A percentile compares a stretch with the other conserved stretches of the same genome.
phyloP scores from a whole-genome alignment of 306 rosid species.

The Cucurbita moschata region DNA sequence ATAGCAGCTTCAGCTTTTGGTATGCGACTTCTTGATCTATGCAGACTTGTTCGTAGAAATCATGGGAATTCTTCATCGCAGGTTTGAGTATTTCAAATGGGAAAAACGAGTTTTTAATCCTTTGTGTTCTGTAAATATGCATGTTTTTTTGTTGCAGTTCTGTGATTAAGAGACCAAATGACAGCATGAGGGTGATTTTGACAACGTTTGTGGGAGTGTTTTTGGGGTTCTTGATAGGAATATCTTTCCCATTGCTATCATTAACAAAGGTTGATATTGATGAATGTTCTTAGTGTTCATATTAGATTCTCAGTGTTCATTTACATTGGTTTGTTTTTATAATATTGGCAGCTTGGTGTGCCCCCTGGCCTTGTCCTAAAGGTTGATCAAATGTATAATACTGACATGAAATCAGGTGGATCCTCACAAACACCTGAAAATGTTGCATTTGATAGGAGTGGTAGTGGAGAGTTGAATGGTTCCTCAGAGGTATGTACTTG shows the following conservation, averaged over 20 bases:
- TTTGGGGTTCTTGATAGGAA: slow-evolving; percentile 82
- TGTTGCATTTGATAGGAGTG: slow-evolving; percentile 22
- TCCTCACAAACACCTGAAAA: slow-evolving; percentile 18
- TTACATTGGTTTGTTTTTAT: neutral
- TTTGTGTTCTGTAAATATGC: slow-evolving; percentile 4
- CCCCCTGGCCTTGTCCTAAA: slow-evolving; percentile 52
- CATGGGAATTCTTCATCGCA: slow-evolving; percentile 77
- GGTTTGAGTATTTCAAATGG: slow-evolving; percentile 28
- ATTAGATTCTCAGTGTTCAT: neutral
- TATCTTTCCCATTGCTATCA: slow-evolving; percentile 66
- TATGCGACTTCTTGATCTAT: slow-evolving; percentile 6
- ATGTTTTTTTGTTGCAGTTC: slow-evolving; percentile 44
- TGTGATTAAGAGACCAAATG: slow-evolving; percentile 61
- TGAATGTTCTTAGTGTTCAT: neutral
- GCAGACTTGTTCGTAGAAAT: slow-evolving; percentile 41
- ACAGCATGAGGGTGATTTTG: slow-evolving; percentile 64
- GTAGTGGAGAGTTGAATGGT: slow-evolving; percentile 26
- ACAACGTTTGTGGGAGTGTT: slow-evolving; percentile 71
- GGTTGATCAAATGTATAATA: slow-evolving; percentile 34
- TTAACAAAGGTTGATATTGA: slow-evolving; percentile 51
- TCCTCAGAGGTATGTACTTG: slow-evolving; percentile 43
- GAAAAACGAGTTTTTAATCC: neutral
- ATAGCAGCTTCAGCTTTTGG: neutral
- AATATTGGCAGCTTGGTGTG: slow-evolving; percentile 57
- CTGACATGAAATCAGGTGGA: slow-evolving; percentile 24